Percentiles rank a stretch among this genome's conserved stretches.
Evolutionary conservation across 2,329 filamentous ascomycete genomes (phyloP).

Genomic region (Parafenestella ontariensis): DNA sequence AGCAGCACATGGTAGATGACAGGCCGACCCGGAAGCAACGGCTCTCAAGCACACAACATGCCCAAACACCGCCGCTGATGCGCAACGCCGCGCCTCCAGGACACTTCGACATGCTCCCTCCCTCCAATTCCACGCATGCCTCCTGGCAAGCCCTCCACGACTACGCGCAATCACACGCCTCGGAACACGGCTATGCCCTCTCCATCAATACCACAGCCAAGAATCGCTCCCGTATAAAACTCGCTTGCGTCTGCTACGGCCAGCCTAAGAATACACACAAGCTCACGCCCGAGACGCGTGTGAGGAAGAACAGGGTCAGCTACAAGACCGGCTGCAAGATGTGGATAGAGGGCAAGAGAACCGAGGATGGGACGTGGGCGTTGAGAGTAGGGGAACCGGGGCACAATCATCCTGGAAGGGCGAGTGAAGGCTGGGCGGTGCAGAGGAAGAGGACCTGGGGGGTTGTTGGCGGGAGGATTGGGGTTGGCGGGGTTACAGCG

Average conservation of each 20-base stretch:
- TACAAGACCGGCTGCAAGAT: slow-evolving; percentile 47
- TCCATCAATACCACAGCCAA: slow-evolving; percentile 47
- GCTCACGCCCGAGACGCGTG: slow-evolving; percentile 43
- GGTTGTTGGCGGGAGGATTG: slow-evolving; percentile 36
- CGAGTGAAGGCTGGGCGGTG: slow-evolving; percentile 40
- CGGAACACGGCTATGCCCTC: slow-evolving; percentile 43
- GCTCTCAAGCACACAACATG: slow-evolving; percentile 7
- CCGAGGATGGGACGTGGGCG: slow-evolving; percentile 39
- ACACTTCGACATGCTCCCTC: slow-evolving; percentile 42
- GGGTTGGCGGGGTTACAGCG: slow-evolving; percentile 42
- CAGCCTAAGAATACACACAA: slow-evolving; percentile 47
- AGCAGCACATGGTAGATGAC: slow-evolving; percentile 2
- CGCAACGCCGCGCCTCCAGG: slow-evolving; percentile 19
- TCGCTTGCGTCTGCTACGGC: slow-evolving; percentile 47
- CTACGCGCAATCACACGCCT: slow-evolving; percentile 43
- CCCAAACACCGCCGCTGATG: slow-evolving; percentile 13
- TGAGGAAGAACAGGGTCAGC: slow-evolving; percentile 43
- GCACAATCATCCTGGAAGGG: slow-evolving; percentile 42
- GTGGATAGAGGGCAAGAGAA: slow-evolving; percentile 46
- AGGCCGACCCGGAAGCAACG: slow-evolving; percentile 3
- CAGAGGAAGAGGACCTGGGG: slow-evolving; percentile 47
- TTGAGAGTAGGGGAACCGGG: slow-evolving; percentile 35
- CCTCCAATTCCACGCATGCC: slow-evolving; percentile 30
- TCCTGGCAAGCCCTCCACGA: slow-evolving; percentile 42
- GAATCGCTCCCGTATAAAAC: slow-evolving; percentile 45